Conservation (phyloP, 352 stramenopile genomes). For the Globisporangium emineosum region DNA sequence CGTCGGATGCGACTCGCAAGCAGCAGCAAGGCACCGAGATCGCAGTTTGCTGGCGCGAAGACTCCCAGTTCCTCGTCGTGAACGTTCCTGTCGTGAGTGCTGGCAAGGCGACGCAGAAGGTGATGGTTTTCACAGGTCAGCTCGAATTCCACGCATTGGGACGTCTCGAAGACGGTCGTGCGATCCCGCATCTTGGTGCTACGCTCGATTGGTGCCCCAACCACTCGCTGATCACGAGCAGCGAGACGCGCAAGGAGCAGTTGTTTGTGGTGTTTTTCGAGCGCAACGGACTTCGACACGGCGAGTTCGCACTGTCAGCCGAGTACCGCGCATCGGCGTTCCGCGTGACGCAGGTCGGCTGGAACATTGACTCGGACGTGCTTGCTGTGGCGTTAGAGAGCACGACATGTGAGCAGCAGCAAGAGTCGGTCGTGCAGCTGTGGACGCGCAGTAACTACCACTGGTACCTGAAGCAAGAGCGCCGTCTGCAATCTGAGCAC, state of each 20-base stretch:
- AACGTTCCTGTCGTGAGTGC: constrained; percentile 34
- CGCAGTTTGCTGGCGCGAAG: constrained; percentile 66
- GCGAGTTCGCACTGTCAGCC: constrained; percentile 60
- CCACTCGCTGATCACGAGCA: constrained; percentile 67
- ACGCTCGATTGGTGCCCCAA: constrained; percentile 71
- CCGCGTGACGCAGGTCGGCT: constrained; percentile 35
- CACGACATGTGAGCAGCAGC: background rate
- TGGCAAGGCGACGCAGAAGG: constrained; percentile 28
- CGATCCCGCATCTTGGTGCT: constrained; percentile 38
- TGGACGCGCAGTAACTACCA: constrained; percentile 83
- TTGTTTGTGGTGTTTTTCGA: constrained; percentile 83
- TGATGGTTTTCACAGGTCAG: constrained; percentile 55
- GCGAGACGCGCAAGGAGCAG: constrained; percentile 51
- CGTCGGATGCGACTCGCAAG: constrained; percentile 17
- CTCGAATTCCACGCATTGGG: constrained; percentile 61
- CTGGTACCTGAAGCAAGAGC: constrained; percentile 83
- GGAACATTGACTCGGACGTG: constrained; percentile 69
- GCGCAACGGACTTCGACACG: constrained; percentile 75
- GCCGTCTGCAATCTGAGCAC: constrained; percentile 18
- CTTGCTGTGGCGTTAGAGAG: constrained; percentile 50
- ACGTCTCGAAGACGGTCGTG: constrained; percentile 66
- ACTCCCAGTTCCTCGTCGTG: constrained; percentile 61
- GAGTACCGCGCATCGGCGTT: constrained; percentile 30
- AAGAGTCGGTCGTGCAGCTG: constrained; percentile 45
- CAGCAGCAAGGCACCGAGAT: constrained; percentile 9